phyloP scores from a whole-genome alignment of 2,329 filamentous ascomycete species.

The Parafenestella ontariensis region DNA sequence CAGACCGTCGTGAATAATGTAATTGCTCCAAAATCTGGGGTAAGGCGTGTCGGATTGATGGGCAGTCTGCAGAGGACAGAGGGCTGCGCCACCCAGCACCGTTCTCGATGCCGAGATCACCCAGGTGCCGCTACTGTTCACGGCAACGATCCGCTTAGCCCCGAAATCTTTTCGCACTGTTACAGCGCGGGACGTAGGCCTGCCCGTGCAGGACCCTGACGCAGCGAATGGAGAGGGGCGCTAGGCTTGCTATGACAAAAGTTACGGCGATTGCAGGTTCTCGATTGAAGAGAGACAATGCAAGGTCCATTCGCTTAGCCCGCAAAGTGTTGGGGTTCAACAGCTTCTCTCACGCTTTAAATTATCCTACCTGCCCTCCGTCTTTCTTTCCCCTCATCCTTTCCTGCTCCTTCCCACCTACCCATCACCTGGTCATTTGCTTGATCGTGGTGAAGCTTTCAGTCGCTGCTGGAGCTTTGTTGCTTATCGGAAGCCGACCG shows the following conservation, averaged over 20 bases:
- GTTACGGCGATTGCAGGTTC: slow-evolving; percentile 28
- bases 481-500: slow-evolving; percentile 18
- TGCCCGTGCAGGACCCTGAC: slow-evolving; percentile 25
- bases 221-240: slow-evolving; percentile 29
- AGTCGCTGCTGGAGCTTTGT: slow-evolving; percentile 25
- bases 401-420: slow-evolving; percentile 16
- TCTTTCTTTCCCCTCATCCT: slow-evolving; percentile 19
- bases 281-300: slow-evolving; percentile 25
- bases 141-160: slow-evolving; percentile 20
- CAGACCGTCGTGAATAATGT: slow-evolving; percentile 7
- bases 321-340: slow-evolving; percentile 35
- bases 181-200: slow-evolving; percentile 19
- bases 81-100: slow-evolving; percentile 29
- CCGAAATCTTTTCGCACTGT: slow-evolving; percentile 39
- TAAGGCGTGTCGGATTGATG: slow-evolving; percentile 20
- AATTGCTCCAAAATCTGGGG: slow-evolving; percentile 29
- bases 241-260: slow-evolving; percentile 27
- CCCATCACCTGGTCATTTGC: slow-evolving; percentile 28
- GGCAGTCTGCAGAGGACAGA: slow-evolving; percentile 7
- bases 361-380: slow-evolving; percentile 19
- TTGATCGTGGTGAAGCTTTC: slow-evolving; percentile 30
- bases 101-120: slow-evolving; percentile 33
- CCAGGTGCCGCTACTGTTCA: slow-evolving; percentile 13
- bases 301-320: slow-evolving; percentile 46
- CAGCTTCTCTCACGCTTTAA: slow-evolving; percentile 38